Percentiles rank a stretch among this genome's conserved stretches.
phyloP scores from a whole-genome alignment of 2,329 filamentous ascomycete genomes.

The Pestalotiopsis sp. region DNA sequence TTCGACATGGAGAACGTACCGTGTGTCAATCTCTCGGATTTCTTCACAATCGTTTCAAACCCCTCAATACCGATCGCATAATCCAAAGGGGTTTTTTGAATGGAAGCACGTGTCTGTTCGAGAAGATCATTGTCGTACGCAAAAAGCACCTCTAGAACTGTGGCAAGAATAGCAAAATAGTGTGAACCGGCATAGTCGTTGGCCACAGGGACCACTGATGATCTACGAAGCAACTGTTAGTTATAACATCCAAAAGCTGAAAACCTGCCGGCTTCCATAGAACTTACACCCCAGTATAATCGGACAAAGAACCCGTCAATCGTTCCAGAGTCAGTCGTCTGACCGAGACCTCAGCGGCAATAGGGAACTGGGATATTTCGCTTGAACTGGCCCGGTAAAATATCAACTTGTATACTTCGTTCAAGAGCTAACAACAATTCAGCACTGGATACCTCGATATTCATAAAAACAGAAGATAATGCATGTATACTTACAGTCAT shows the following conservation, averaged over 20 bases:
- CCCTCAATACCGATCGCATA: accelerated
- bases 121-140: background rate
- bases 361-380: background rate
- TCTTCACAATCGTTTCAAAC: background rate
- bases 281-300: too few species aligned
- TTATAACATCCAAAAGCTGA: too few species aligned
- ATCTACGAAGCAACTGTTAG: background rate
- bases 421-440: background rate
- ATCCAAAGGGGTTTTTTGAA: background rate
- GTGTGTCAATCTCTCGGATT: background rate
- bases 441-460: background rate
- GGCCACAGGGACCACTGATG: too few species aligned
- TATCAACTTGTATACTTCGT: background rate
- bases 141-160: background rate
- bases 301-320: too few species aligned
- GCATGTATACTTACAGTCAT: background rate
- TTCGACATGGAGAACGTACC: background rate
- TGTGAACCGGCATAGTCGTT: too few species aligned
- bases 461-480: background rate
- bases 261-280: too few species aligned
- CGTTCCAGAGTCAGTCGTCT: too few species aligned
- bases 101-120: background rate
- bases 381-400: background rate
- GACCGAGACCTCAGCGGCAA: background rate
- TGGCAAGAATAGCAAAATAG: too few species aligned